These are phyloP conservation scores for Claviceps spartinae DNA, from an alignment of 2,329 filamentous ascomycete species.

Conservation along the genomic window DNA sequence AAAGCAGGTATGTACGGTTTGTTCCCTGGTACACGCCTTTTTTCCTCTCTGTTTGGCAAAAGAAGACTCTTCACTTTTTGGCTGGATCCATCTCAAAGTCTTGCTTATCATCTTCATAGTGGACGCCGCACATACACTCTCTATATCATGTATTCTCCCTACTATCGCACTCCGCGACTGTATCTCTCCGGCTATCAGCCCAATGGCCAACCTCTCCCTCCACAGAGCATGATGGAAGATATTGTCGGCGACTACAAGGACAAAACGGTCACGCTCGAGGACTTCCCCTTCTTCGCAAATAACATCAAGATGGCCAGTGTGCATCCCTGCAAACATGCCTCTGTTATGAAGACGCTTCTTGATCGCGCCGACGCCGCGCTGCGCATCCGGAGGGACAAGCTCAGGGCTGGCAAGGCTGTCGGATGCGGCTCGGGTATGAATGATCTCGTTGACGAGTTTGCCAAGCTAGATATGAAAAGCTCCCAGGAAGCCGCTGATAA, in stretches of 20 bases:
- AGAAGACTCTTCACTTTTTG: background rate
- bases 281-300: constrained; percentile 88
- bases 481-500: constrained; percentile 38
- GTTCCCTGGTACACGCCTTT: background rate
- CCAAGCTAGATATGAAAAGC: constrained; percentile 44
- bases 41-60: background rate
- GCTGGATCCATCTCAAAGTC: background rate
- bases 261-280: constrained; percentile 95
- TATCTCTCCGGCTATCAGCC: constrained; percentile 85
- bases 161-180: constrained; percentile 89
- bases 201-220: constrained; percentile 66
- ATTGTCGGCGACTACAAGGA: constrained; percentile 95
- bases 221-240: constrained; percentile 87
- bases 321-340: constrained; percentile 93
- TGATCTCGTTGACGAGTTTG: constrained; percentile 71
- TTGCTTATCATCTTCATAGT: constrained; percentile 29
- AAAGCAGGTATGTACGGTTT: constrained; percentile 26
- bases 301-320: constrained; percentile 92
- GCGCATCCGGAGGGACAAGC: constrained; percentile 74
- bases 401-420: constrained; percentile 42
- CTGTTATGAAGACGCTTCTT: constrained; percentile 94
- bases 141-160: constrained; percentile 95
- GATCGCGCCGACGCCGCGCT: constrained; percentile 90
- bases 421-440: constrained; percentile 54
- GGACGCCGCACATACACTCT: constrained; percentile 88